Evolutionary conservation across 2,329 filamentous ascomycete genomes (phyloP), one percentile per base, ranked within the genome.

Genomic region (Lachnellula suecica): DNA sequence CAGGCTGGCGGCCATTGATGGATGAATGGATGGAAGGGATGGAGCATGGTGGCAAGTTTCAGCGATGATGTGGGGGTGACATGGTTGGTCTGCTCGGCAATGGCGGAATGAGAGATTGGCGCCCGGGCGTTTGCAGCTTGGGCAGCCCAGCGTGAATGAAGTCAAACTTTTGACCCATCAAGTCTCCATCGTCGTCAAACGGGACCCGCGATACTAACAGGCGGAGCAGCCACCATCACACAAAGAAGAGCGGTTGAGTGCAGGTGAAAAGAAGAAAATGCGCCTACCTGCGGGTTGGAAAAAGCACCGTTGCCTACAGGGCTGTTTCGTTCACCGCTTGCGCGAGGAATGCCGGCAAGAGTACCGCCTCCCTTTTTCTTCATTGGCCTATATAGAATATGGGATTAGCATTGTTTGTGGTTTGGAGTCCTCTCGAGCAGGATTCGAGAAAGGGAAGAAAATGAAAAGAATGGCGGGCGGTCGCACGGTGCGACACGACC

Each of bases 281-380:
- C 45, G 51, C 79, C 69, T 76, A 85, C 82, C 75, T 81, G 76
- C 52, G 77, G 77, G 60, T 72, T 72, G 34, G 53, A 43, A 44
- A 47, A 41, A 31, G 52, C 52, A 47, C 61, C 62, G 71, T 79
- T 82, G 66, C 78, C 76, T 64, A 79, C 72, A 60, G 84, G 82
- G 67, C 81, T 82, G 70, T 77, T 81, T 61, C 82, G 78, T 70
- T 86, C 85, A 70, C 83, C 84, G 74, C 79, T 79, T 61, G 77
- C 72, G 64, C 83, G 82, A 66, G 86, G 81, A 67, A 89, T 78
- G 64, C 87, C 88, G 68, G 85, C 85, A 61, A 84, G 81, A 59
- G 83, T 82, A 61, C 84, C 82, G 56, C 57, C 59, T 41, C 79
- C 78, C 70, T 86, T 87, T 74, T 88, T 90, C 75, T 92, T 92